These are phyloP conservation scores for Talaromyces atroroseus DNA, from an alignment of 2,329 filamentous ascomycete species.

Conservation along the genomic window DNA sequence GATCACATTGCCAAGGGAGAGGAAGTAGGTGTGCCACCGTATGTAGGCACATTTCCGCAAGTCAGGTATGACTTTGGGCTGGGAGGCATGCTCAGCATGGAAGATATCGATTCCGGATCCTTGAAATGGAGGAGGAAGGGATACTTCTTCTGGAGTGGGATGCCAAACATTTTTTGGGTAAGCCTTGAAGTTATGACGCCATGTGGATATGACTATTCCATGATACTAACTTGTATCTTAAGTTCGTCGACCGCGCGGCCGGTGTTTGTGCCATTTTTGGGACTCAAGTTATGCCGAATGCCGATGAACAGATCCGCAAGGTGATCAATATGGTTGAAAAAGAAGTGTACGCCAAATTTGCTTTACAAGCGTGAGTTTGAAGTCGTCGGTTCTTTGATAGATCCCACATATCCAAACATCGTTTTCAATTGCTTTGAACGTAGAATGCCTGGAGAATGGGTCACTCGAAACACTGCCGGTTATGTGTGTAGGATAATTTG, in stretches of 20 bases:
- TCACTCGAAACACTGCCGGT: background rate
- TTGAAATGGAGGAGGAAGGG: slow-evolving; percentile 12
- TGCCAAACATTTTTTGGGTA: slow-evolving; percentile 11
- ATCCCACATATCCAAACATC: no score
- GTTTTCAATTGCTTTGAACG: background rate
- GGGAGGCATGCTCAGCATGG: slow-evolving; percentile 7
- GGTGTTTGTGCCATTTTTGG: slow-evolving; percentile 9
- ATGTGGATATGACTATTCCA: background rate
- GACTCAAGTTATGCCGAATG: slow-evolving; percentile 9
- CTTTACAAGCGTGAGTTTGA: background rate
- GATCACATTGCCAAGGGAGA: slow-evolving; percentile 5
- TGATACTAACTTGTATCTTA: background rate
- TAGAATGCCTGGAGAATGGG: background rate
- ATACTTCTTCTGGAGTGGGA: slow-evolving; percentile 10
- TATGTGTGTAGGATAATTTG: background rate
- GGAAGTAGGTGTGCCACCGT: background rate
- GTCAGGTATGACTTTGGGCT: slow-evolving; percentile 6
- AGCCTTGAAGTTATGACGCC: background rate
- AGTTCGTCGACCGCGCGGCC: slow-evolving; percentile 12
- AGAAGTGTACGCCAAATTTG: slow-evolving; percentile 3
- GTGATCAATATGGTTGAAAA: slow-evolving; percentile 6
- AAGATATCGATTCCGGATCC: background rate
- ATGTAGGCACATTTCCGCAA: slow-evolving; percentile 9
- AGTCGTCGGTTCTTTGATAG: background rate
- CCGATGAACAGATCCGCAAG: slow-evolving; percentile 6